phyloP scores from a whole-genome alignment of 208 protist genomes.

The Trypanosoma congolense region DNA sequence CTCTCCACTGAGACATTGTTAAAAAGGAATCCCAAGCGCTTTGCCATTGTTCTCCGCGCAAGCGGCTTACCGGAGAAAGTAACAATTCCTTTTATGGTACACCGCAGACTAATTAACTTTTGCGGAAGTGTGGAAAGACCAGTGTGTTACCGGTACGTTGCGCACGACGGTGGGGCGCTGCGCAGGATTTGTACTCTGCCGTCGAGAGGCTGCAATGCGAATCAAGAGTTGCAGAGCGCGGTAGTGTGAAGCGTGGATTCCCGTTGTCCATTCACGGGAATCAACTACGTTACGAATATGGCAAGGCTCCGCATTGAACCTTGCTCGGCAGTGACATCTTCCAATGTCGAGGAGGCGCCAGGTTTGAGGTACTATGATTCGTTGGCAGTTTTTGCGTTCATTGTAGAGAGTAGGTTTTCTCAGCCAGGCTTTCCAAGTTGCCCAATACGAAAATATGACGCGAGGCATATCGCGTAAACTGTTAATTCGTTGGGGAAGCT shows the following conservation, averaged over 20 bases:
- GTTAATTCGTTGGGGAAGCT: not conserved
- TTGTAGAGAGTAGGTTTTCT: not conserved
- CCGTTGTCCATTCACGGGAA: no score
- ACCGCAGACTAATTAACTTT: constrained; percentile 8
- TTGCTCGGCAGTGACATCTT: not conserved
- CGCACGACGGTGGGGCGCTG: not conserved
- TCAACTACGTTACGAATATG: no score
- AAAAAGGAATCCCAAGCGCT: not conserved
- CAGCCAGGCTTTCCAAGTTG: not conserved
- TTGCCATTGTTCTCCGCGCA: constrained; percentile 3
- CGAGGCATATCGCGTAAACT: not conserved
- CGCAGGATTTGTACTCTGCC: not conserved
- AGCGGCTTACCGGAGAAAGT: constrained; percentile 6
- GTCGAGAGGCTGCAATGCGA: no score
- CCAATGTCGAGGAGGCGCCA: not conserved
- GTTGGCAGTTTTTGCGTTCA: not conserved
- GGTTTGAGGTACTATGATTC: not conserved
- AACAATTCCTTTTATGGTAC: constrained; percentile 4
- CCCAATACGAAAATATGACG: not conserved
- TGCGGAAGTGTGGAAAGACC: not conserved
- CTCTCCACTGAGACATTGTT: not conserved
- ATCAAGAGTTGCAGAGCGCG: no score
- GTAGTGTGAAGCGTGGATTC: no score
- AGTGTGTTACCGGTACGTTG: not conserved
- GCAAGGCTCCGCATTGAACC: not conserved